Evolutionary conservation across 2,329 filamentous ascomycete species (phyloP).

Genomic region (Fonsecaea multimorphosa): DNA sequence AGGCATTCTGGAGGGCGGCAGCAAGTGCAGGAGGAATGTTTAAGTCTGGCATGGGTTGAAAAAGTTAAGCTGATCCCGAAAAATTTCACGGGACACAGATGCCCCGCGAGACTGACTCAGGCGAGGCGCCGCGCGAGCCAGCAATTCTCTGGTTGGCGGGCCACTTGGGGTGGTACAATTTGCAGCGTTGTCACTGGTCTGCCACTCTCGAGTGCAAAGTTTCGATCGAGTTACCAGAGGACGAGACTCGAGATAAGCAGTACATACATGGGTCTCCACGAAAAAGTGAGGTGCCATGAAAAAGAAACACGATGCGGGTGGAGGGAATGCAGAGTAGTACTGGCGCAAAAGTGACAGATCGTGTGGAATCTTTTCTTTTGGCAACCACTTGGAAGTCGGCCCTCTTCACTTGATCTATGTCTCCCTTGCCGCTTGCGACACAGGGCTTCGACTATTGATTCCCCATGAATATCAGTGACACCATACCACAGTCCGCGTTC

Average conservation of each 20-base stretch:
- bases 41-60: constrained; percentile 25
- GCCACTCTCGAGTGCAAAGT: neutral
- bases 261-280: neutral
- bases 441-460: neutral
- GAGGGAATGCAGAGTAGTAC: neutral
- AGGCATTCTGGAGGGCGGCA: constrained; percentile 32
- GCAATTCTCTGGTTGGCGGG: constrained; percentile 8
- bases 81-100: constrained; percentile 15
- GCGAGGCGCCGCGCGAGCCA: neutral
- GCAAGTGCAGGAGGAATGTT: constrained; percentile 22
- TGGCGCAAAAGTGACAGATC: neutral
- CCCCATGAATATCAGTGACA: constrained; percentile 26
- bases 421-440: constrained; percentile 15
- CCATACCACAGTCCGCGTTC: constrained; percentile 17
- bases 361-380: constrained; percentile 17
- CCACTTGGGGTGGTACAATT: neutral
- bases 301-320: neutral
- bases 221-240: neutral
- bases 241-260: neutral
- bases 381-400: neutral
- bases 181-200: neutral
- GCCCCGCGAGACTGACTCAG: constrained; percentile 7
- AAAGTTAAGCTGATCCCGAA: constrained; percentile 14
- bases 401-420: constrained; percentile 4
- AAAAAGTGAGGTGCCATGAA: neutral